Evolutionary conservation across 768 basidiomycete genomes (phyloP).

Genomic region (Tulasnella sp.): DNA sequence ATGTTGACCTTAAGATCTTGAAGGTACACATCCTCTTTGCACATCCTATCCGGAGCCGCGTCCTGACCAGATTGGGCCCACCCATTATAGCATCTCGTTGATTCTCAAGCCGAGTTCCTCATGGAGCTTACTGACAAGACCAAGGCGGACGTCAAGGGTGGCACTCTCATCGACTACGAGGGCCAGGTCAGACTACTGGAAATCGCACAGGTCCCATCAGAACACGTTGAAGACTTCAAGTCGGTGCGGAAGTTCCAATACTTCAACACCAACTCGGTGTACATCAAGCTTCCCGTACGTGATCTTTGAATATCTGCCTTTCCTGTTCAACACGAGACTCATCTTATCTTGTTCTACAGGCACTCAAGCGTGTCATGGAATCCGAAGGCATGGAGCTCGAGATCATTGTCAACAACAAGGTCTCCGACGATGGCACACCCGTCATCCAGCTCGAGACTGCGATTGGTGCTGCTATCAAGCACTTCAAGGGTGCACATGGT

Average conservation of each 20-base stretch:
- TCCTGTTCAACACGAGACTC: background rate
- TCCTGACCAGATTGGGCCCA: too few species aligned
- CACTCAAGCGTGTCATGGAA: conserved; percentile 85
- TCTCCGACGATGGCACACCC: conserved; percentile 72
- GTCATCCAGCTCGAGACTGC: conserved; percentile 85
- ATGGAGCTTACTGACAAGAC: conserved; percentile 98
- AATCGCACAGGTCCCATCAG: conserved; percentile 88
- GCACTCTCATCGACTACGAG: conserved; percentile 85
- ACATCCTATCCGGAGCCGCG: background rate
- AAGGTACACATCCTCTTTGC: conserved; percentile 27
- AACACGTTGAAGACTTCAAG: conserved; percentile 93
- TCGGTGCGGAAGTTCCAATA: conserved; percentile 88
- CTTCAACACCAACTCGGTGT: conserved; percentile 79
- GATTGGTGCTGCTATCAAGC: conserved; percentile 88
- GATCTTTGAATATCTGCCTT: background rate
- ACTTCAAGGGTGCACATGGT: conserved; percentile 84
- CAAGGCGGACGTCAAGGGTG: conserved; percentile 84
- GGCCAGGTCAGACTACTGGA: conserved; percentile 81
- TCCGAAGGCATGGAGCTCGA: conserved; percentile 78
- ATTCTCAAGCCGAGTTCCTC: conserved; percentile 71
- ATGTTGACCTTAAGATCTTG: conserved; percentile 74
- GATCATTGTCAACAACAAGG: conserved; percentile 90
- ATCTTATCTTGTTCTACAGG: conserved; percentile 30
- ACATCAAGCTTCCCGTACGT: conserved; percentile 49
- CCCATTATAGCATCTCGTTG: conserved; percentile 55